phyloP scores from a whole-genome alignment of 495 filamentous ascomycete species.

The Hypoxylon fuscum region DNA sequence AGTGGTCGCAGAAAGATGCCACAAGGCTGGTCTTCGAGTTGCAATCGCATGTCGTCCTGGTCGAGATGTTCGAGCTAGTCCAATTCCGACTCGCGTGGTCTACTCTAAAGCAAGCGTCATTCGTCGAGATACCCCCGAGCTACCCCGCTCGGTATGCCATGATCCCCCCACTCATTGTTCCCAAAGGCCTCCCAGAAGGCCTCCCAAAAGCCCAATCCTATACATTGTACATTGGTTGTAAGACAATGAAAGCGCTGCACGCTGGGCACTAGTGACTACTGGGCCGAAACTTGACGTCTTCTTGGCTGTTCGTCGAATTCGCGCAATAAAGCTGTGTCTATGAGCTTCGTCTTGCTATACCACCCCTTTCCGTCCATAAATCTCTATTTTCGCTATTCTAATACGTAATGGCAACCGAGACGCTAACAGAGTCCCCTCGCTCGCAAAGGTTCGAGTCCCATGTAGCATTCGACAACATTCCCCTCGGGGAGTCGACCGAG shows the following conservation, averaged over 20 bases:
- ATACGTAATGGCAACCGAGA: conserved; percentile 50
- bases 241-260: conserved; percentile 29
- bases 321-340: conserved; percentile 28
- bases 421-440: conserved; percentile 50
- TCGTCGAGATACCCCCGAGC: conserved; percentile 28
- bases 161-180: conserved; percentile 30
- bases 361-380: conserved; percentile 3
- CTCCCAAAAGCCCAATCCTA: conserved; percentile 18
- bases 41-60: conserved; percentile 34
- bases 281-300: conserved; percentile 12
- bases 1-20: conserved; percentile 7
- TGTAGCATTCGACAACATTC: conserved; percentile 95
- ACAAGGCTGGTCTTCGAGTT: conserved; percentile 16
- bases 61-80: conserved; percentile 40
- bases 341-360: conserved; percentile 8
- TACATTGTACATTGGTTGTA: conserved; percentile 26
- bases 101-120: conserved; percentile 34
- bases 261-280: conserved; percentile 31
- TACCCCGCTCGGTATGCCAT: conserved; percentile 36
- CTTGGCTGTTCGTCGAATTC: conserved; percentile 18
- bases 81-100: conserved; percentile 32
- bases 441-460: conserved; percentile 65
- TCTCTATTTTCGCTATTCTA: conserved; percentile 3
- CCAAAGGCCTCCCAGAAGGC: not conserved
- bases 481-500: conserved; percentile 68